Conservation (phyloP, 108 stramenopile species). For the Fragilaria crotonensis region DNA sequence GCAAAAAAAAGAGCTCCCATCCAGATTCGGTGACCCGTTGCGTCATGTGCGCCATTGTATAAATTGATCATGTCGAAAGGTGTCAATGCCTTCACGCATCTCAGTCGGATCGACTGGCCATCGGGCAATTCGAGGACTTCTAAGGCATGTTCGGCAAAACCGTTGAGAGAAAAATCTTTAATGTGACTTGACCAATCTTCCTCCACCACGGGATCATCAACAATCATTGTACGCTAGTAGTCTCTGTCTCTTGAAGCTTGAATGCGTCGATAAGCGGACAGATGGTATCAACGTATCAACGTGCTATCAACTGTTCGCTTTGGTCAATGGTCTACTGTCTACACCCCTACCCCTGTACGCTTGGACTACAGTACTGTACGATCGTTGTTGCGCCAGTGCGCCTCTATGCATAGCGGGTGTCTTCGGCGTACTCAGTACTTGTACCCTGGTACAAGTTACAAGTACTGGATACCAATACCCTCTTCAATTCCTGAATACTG, state of each 20-base stretch:
- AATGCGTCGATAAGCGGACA: too few relatives aligned
- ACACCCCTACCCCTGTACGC: too few relatives aligned
- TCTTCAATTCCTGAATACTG: too few relatives aligned
- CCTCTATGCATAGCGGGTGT: too few relatives aligned
- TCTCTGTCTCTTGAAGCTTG: neutral
- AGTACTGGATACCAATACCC: too few relatives aligned
- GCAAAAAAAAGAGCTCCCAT: conserved; percentile 45
- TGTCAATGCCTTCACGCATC: conserved; percentile 25
- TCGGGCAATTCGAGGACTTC: neutral
- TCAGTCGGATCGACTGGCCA: neutral
- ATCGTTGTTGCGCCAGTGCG: too few relatives aligned
- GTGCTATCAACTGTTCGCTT: too few relatives aligned
- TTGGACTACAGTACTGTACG: too few relatives aligned
- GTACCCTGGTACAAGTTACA: too few relatives aligned
- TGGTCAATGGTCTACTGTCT: too few relatives aligned
- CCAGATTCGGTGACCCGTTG: conserved; percentile 66
- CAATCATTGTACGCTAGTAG: neutral
- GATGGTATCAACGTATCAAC: too few relatives aligned
- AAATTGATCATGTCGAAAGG: conserved; percentile 72
- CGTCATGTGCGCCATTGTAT: conserved; percentile 35
- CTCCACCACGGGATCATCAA: neutral
- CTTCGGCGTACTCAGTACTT: too few relatives aligned
- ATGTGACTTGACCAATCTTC: conserved; percentile 6
- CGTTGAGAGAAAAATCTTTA: neutral
- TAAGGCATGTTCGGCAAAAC: neutral